These are phyloP conservation scores for Ramalina intermedia DNA, from an alignment of 495 filamentous ascomycete genomes.

Conservation along the genomic window DNA sequence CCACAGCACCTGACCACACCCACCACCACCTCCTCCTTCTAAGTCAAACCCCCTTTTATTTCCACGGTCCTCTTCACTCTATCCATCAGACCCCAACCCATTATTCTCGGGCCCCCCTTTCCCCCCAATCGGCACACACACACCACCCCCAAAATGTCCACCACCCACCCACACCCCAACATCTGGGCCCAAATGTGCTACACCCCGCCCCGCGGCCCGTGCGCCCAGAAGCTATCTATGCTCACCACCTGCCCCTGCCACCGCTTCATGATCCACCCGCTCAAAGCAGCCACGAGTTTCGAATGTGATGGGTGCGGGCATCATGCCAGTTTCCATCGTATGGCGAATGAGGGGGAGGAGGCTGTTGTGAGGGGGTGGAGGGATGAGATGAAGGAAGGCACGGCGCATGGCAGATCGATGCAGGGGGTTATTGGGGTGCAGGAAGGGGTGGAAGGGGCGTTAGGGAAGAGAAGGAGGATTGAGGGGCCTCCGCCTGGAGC, in stretches of 20 bases:
- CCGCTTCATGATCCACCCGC: conserved; percentile 43
- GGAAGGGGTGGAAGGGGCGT: conserved; percentile 6
- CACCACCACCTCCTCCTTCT: too few species aligned
- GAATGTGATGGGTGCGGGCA: conserved; percentile 41
- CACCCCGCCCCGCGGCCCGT: conserved; percentile 25
- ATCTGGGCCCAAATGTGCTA: conserved; percentile 13
- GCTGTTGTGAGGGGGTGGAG: conserved; percentile 27
- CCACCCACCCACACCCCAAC: neutral
- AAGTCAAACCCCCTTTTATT: too few species aligned
- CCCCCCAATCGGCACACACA: too few species aligned
- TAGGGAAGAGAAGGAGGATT: conserved; percentile 15
- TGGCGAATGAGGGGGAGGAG: conserved; percentile 36
- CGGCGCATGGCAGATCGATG: conserved; percentile 3
- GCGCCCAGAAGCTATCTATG: conserved; percentile 28
- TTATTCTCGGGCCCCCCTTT: too few species aligned
- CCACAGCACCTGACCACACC: too few species aligned
- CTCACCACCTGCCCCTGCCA: conserved; percentile 35
- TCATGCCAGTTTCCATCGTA: conserved; percentile 38
- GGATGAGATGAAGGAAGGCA: conserved; percentile 7
- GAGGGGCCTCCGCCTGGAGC: neutral
- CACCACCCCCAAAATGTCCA: too few species aligned
- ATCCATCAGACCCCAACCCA: too few species aligned
- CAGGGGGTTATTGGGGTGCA: conserved; percentile 1
- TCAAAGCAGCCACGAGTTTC: conserved; percentile 36
- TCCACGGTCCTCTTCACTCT: too few species aligned